Evolutionary conservation across 2,329 filamentous ascomycete species (phyloP), one percentile per base, ranked within the genome.

Genomic region (Emmonsiellopsis sp.): DNA sequence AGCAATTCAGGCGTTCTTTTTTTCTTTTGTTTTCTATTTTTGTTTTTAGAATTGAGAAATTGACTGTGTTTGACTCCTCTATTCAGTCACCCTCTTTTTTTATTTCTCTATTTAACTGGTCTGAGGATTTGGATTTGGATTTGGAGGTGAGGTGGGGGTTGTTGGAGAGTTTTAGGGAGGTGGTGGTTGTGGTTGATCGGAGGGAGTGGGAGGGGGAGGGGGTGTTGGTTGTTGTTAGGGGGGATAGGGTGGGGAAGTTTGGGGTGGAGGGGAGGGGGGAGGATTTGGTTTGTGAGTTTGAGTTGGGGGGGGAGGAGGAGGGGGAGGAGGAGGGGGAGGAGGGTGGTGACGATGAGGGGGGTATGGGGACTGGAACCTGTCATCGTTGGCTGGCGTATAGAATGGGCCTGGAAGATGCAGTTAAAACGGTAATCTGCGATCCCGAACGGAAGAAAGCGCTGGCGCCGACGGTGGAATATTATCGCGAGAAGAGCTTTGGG

Each of bases 401-500:
- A 21, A 52, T 45, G 33, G 21, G 32, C n/a, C 11, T 52, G 32
- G 50, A 45, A 8, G 50, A 52, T 32, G 50, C 50, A 4, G 50
- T 52, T 5, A 52, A 52, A 44, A 47, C 33, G 10, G n/a, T 52
- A 11, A 46, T 52, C 11, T 47, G 13, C 11, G 50, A 52, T 32
- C 50, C 50, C 3, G 50, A 52, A n/a, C 45, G 50, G 32, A 52
- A 27, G 14, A 52, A 52, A 34, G 50, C 42, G 33, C 17, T 7
- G 31, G 50, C 50, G 11, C 50, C 50, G 14, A 52, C 50, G 5
- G 3, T 36, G 6, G 32, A 52, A 17, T 3, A 55, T 45, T 50
- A 51, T 21, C 57, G 52, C 48, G 52, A 48, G 49, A 55, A 45
- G 27, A 51, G 51, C 7, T 52, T 52, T 42, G 31, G 8, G 48